These are phyloP conservation scores for Aethionema arabicum DNA, from an alignment of 345 rosid species.

Conservation along the genomic window DNA sequence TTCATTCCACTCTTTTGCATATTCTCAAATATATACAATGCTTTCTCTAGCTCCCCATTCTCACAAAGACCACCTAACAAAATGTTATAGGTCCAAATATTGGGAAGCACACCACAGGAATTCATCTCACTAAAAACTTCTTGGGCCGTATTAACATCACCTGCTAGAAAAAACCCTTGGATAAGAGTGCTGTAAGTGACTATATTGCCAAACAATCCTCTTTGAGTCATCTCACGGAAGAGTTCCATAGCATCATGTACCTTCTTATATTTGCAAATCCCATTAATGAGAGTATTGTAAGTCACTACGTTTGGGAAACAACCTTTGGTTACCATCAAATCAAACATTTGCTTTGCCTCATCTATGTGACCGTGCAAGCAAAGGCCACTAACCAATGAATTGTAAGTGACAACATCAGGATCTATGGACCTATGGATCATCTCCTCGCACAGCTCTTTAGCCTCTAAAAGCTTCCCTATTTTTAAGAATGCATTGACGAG, in stretches of 20 bases:
- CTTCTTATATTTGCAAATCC: conserved; percentile 25
- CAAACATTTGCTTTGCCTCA: conserved; percentile 31
- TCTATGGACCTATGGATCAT: conserved; percentile 15
- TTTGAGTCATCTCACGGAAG: conserved; percentile 23
- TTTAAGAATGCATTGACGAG: conserved; percentile 29
- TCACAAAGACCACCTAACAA: conserved; percentile 31
- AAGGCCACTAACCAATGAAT: conserved; percentile 26
- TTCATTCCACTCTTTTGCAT: conserved; percentile 26
- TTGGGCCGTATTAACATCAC: conserved; percentile 21
- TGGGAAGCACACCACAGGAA: conserved; percentile 23
- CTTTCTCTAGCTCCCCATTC: conserved; percentile 27
- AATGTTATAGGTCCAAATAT: conserved; percentile 30
- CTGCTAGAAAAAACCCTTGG: conserved; percentile 27
- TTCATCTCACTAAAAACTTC: conserved; percentile 26
- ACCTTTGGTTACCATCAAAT: conserved; percentile 30
- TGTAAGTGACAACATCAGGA: conserved; percentile 31
- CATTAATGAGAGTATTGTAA: conserved; percentile 30
- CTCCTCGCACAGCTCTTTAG: conserved; percentile 27
- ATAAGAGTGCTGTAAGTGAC: conserved; percentile 33
- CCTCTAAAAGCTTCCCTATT: conserved; percentile 28
- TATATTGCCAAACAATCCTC: conserved; percentile 30
- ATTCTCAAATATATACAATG: conserved; percentile 27
- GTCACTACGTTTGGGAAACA: conserved; percentile 27
- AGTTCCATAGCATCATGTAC: conserved; percentile 30
- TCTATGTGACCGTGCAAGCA: conserved; percentile 19